These are phyloP conservation scores for Cylindrotheca fusiformis DNA, from an alignment of 108 stramenopile genomes.

Conservation along the genomic window DNA sequence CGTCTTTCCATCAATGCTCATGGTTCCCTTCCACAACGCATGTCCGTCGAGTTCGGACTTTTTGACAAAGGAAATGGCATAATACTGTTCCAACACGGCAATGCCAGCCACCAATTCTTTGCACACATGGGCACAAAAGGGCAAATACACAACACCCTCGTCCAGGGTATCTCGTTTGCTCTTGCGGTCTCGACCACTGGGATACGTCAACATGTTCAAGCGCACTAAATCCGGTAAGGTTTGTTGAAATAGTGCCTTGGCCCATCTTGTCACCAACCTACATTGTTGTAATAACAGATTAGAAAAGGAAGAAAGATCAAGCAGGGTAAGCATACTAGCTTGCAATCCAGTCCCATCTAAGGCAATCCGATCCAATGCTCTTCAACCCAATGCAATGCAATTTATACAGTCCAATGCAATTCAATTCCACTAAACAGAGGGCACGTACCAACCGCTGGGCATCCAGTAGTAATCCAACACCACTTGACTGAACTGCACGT, in stretches of 20 bases:
- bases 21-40: slow-evolving; percentile 73
- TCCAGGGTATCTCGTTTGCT: slow-evolving; percentile 12
- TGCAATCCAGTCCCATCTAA: background rate
- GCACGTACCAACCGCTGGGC: slow-evolving; percentile 49
- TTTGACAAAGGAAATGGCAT: slow-evolving; percentile 63
- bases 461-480: slow-evolving; percentile 85
- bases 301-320: slow-evolving; percentile 1
- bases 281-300: slow-evolving; percentile 47
- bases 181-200: slow-evolving; percentile 2
- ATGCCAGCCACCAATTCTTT: slow-evolving; percentile 51
- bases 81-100: slow-evolving; percentile 45
- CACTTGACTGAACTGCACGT: slow-evolving; percentile 57
- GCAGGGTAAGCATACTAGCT: background rate
- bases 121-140: slow-evolving; percentile 76
- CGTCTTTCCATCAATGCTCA: slow-evolving; percentile 49
- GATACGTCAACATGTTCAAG: slow-evolving; percentile 50
- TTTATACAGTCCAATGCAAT: too few species aligned
- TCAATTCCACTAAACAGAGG: too few species aligned
- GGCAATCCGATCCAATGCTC: background rate
- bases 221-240: slow-evolving; percentile 57
- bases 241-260: slow-evolving; percentile 57
- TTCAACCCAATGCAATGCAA: background rate
- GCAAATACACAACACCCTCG: slow-evolving; percentile 65
- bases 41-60: slow-evolving; percentile 59
- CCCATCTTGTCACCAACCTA: slow-evolving; percentile 64